Percentiles rank a stretch among this genome's conserved stretches.
phyloP scores from a whole-genome alignment of 2,329 filamentous ascomycete species.

The Monosporascus ibericus region DNA sequence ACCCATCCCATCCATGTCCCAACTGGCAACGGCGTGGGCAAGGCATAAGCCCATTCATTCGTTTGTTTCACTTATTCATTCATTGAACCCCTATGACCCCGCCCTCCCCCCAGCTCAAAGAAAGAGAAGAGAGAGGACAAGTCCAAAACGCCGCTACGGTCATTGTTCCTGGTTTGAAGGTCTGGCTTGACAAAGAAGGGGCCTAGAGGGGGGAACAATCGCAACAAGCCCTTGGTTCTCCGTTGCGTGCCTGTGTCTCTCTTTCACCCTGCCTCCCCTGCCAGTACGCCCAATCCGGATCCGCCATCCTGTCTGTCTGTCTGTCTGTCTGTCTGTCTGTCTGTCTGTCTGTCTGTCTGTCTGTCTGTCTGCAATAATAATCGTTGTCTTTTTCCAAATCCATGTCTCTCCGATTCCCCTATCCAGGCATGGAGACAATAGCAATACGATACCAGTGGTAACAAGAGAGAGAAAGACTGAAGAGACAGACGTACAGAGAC shows the following conservation, averaged over 20 bases:
- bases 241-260: conserved; percentile 14
- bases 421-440: too few species aligned
- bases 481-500: too few species aligned
- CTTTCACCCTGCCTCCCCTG: conserved; percentile 1
- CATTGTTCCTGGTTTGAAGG: background rate
- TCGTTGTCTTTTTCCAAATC: conserved; percentile 2
- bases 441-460: conserved; percentile 2
- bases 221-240: conserved; percentile 19
- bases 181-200: background rate
- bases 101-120: background rate
- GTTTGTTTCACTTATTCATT: background rate
- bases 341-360: background rate
- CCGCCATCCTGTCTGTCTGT: background rate
- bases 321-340: background rate
- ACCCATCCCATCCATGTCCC: background rate
- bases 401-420: too few species aligned
- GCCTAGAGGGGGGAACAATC: conserved; percentile 8
- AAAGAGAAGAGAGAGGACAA: background rate
- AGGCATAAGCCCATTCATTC: background rate
- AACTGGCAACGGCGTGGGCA: background rate
- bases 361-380: background rate
- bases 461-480: too few species aligned
- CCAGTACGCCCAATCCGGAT: background rate
- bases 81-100: background rate
- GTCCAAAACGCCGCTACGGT: background rate